Base-by-base conservation (phyloP, 805 yeast species). In the Citeromyces matritensis region DNA sequence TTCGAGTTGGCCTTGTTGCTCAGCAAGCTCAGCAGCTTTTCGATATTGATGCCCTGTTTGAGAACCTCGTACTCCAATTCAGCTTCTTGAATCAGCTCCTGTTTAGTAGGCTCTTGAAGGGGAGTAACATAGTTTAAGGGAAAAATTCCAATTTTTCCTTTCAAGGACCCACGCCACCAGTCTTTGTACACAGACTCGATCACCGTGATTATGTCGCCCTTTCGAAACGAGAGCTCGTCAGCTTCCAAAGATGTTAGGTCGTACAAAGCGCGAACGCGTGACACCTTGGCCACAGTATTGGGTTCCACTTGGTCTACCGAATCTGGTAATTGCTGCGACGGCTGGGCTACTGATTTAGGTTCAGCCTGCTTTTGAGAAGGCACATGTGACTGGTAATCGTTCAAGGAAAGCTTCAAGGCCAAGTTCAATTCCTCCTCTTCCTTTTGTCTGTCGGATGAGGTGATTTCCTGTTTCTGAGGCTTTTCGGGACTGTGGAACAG, bases 161-260 rank as follows among this genome's bases (percentile, higher is more conserved):
- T 64, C 32, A 88, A 55, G 5, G 88, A 70, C 10, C 98, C 98
- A 41, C 83, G 67, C 78, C 95, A 82, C 98, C 98, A 88, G 47
- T 88, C 97, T 38, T 82, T 65, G 49, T 85, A 86, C 5, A 81
- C 94, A 10, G 78, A 65, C 43, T 86, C 97, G 24, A 86, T 61
- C 1, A 91, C 94, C 1, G 78, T 76, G 30, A 88, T 86, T 9
- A 83, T 61, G 47, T 88, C 97, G 26, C 95, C 96, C 44, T 75
- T 75, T 31, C 73, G 62, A 55, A 91, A 88, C 2, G 94, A 74
- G 28, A 88, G 63, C 41, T 91, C 96, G 38, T 86, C 95, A 3
- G 77, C 77, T 44, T 85, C 96, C 28, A 69, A 62, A 2, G 93
- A 71, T 4, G 66, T 58, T 25, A 86, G 61, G 47, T 85, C 95